These are phyloP conservation scores for Trichoderma pleuroti DNA, from an alignment of 2,329 filamentous ascomycete species.

Conservation along the genomic window DNA sequence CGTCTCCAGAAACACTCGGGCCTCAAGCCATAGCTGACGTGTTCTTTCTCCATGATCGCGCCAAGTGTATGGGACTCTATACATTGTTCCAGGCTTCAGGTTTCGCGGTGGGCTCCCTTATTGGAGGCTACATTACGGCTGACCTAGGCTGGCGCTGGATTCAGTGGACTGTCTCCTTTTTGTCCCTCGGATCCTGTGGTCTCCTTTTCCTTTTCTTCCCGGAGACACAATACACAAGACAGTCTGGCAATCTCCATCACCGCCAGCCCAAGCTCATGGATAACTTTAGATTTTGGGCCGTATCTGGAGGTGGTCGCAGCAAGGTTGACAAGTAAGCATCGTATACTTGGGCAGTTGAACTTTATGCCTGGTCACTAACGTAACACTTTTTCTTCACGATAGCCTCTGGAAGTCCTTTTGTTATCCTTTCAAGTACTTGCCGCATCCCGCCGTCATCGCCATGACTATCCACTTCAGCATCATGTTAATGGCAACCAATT, in stretches of 20 bases:
- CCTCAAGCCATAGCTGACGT: background rate
- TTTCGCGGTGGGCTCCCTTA: background rate
- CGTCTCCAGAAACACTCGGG: slow-evolving; percentile 1
- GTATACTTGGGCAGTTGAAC: background rate
- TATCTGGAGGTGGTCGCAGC: slow-evolving; percentile 1
- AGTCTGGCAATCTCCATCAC: background rate
- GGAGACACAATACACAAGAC: slow-evolving; percentile 8
- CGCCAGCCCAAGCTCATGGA: background rate
- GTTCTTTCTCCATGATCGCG: slow-evolving; percentile 1
- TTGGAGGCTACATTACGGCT: background rate
- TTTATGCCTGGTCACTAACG: background rate
- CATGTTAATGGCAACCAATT: slow-evolving; percentile 1
- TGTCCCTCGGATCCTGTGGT: background rate
- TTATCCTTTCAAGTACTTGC: background rate
- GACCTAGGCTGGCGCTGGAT: slow-evolving; percentile 3
- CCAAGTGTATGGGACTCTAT: slow-evolving; percentile 4
- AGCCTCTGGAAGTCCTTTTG: background rate
- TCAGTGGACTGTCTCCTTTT: background rate
- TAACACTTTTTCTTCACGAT: background rate
- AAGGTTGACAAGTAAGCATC: background rate
- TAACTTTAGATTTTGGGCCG: background rate
- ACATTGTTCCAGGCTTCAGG: background rate
- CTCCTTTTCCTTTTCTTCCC: slow-evolving; percentile 6
- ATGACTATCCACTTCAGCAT: background rate
- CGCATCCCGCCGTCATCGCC: slow-evolving; percentile 3